Evolutionary conservation across 139 green algal genomes (phyloP).

Genomic region (Auxenochlorella protothecoides): DNA sequence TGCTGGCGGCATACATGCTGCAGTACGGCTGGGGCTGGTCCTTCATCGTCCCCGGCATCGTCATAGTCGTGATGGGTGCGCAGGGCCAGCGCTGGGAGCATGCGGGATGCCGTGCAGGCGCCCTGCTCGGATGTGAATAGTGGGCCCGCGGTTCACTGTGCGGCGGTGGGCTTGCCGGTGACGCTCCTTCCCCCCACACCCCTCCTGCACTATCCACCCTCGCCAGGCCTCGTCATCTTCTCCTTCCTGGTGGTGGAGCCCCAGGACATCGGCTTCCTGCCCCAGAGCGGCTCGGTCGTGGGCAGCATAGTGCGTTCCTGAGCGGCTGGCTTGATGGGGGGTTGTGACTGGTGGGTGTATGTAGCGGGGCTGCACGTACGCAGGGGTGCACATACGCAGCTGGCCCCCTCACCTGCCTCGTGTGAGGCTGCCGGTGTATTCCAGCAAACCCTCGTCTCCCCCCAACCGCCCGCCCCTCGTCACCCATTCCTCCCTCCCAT

Average conservation of each 20-base stretch:
- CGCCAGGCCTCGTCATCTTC: conserved; percentile 44
- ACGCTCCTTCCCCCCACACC: not conserved
- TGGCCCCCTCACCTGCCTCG: too few relatives aligned
- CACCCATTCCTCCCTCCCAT: not conserved
- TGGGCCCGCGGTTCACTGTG: too few relatives aligned
- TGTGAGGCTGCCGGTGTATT: too few relatives aligned
- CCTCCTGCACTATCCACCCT: not conserved
- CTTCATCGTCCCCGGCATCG: conserved; percentile 68
- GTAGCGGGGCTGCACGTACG: not conserved
- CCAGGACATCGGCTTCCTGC: conserved; percentile 56
- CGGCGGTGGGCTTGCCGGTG: too few relatives aligned
- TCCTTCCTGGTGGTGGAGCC: conserved; percentile 72
- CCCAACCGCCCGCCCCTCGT: not conserved
- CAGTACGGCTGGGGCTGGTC: conserved; percentile 80
- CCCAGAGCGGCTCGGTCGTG: conserved; percentile 20
- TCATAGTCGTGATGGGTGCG: conserved; percentile 25
- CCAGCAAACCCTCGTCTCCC: too few relatives aligned
- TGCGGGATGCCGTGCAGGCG: too few relatives aligned
- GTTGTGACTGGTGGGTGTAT: not conserved
- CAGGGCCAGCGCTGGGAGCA: too few relatives aligned
- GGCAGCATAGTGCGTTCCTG: conserved; percentile 10
- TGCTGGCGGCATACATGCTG: conserved; percentile 62
- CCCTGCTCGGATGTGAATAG: too few relatives aligned
- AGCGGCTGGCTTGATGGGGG: too few relatives aligned
- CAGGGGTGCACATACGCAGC: too few relatives aligned